A percentile compares a stretch with the other conserved stretches of the same genome.
These are phyloP conservation scores for Cystobasidium ongulense DNA, from an alignment of 768 basidiomycete genomes.

Conservation along the genomic window DNA sequence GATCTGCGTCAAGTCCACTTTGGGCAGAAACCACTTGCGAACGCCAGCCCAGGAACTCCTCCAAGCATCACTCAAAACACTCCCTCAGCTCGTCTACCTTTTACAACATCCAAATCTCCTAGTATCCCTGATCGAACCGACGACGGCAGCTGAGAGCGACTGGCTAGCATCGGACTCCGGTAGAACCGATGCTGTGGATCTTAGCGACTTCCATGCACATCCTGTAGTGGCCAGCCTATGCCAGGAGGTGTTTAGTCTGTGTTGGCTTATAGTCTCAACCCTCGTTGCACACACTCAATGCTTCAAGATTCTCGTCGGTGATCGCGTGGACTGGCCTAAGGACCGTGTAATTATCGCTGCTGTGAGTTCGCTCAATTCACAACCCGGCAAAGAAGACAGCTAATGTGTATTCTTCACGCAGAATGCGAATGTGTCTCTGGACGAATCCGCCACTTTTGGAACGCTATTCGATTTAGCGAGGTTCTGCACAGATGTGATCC, in stretches of 20 bases:
- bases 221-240: conserved; percentile 66
- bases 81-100: conserved; percentile 83
- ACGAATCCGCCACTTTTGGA: conserved; percentile 74
- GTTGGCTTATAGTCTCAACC: conserved; percentile 61
- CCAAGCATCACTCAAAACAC: conserved; percentile 51
- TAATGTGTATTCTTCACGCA: conserved; percentile 42
- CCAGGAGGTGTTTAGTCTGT: conserved; percentile 62
- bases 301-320: conserved; percentile 55
- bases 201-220: conserved; percentile 58
- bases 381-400: neutral
- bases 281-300: conserved; percentile 63
- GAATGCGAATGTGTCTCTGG: conserved; percentile 76
- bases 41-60: neutral
- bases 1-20: neutral
- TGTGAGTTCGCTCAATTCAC: conserved; percentile 32
- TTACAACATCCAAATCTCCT: conserved; percentile 85
- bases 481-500: conserved; percentile 64
- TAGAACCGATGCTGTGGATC: conserved; percentile 43
- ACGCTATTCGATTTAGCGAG: conserved; percentile 79
- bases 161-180: conserved; percentile 57
- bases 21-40: neutral
- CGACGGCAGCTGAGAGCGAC: conserved; percentile 64
- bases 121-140: conserved; percentile 68
- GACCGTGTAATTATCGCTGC: conserved; percentile 36
- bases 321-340: conserved; percentile 63